phyloP scores from a whole-genome alignment of 768 basidiomycete genomes.

The Leccinum variicolor region DNA sequence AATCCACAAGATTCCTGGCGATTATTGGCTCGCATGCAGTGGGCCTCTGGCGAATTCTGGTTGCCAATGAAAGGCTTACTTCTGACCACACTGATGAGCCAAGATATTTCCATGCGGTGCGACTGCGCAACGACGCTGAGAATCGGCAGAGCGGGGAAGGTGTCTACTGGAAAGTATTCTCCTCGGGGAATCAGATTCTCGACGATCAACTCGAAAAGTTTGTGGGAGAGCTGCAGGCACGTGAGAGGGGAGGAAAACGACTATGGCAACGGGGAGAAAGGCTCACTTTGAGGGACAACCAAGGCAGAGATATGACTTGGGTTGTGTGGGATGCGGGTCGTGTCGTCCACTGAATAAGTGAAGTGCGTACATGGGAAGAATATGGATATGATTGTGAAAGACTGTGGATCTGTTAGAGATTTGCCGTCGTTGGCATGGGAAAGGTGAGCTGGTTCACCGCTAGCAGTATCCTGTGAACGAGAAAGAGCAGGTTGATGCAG shows the following conservation, averaged over 20 bases:
- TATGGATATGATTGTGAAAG: not conserved
- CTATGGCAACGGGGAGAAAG: slow-evolving; percentile 8
- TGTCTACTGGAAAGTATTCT: slow-evolving; percentile 5
- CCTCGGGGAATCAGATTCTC: slow-evolving; percentile 8
- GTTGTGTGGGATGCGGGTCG: slow-evolving; percentile 18
- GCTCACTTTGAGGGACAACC: not conserved
- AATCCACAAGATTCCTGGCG: slow-evolving; percentile 18
- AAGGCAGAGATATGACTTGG: slow-evolving; percentile 2
- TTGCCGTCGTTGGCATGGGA: not conserved
- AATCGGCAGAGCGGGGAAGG: not conserved
- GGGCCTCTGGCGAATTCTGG: slow-evolving; percentile 5
- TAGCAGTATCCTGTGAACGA: not conserved
- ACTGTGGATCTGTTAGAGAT: not conserved
- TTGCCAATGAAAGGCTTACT: not conserved
- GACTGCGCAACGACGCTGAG: not conserved
- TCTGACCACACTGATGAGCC: not conserved
- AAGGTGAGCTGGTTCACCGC: not conserved
- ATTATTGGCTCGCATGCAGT: slow-evolving; percentile 17
- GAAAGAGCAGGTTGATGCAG: not conserved
- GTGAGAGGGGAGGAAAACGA: slow-evolving; percentile 1
- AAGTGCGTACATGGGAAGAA: not conserved
- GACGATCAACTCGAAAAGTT: slow-evolving; percentile 7
- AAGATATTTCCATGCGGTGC: slow-evolving; percentile 4
- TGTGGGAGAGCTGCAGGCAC: not conserved
- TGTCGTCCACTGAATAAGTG: not conserved